A percentile compares a stretch with the other conserved stretches of the same genome.
phyloP scores from a whole-genome alignment of 352 stramenopile genomes.

The Phytophthora foliorum region DNA sequence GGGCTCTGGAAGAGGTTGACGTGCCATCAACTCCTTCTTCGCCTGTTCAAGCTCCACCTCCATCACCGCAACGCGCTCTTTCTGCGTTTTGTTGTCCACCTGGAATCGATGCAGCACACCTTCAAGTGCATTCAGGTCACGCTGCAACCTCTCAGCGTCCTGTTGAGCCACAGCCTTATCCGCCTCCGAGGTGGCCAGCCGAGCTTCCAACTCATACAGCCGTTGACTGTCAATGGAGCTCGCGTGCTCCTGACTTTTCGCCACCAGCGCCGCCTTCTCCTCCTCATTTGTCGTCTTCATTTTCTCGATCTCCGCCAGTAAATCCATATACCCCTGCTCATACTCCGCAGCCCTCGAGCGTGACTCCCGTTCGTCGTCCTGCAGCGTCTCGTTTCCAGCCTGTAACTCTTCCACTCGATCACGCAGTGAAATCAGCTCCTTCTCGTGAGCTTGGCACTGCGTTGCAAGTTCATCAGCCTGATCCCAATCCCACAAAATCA shows the following conservation, averaged over 20 bases:
- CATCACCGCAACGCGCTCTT: constrained; percentile 54
- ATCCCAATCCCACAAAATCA: constrained; percentile 1
- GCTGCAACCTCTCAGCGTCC: constrained; percentile 66
- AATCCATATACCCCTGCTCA: constrained; percentile 70
- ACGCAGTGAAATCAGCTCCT: constrained; percentile 45
- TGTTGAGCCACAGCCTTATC: constrained; percentile 71
- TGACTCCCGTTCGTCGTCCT: constrained; percentile 49
- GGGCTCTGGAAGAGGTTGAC: constrained; percentile 10
- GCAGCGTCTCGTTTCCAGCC: constrained; percentile 49
- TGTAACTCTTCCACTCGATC: constrained; percentile 38
- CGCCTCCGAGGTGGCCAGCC: constrained; percentile 58
- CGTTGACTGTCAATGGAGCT: constrained; percentile 62
- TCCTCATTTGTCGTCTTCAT: constrained; percentile 55
- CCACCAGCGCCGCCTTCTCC: constrained; percentile 61
- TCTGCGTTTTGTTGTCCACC: constrained; percentile 60
- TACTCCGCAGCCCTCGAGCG: constrained; percentile 64
- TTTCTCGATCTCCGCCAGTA: constrained; percentile 64
- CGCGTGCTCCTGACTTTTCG: constrained; percentile 56
- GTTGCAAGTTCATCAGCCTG: constrained; percentile 55
- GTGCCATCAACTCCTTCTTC: constrained; percentile 32
- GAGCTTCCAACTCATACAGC: constrained; percentile 73
- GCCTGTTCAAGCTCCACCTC: constrained; percentile 54
- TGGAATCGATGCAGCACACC: constrained; percentile 76
- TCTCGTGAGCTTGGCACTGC: constrained; percentile 48
- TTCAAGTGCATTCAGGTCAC: constrained; percentile 64